Percentiles rank a stretch among this genome's conserved stretches.
phyloP scores from a whole-genome alignment of 768 basidiomycete genomes.

The Gymnopilus dilepis region DNA sequence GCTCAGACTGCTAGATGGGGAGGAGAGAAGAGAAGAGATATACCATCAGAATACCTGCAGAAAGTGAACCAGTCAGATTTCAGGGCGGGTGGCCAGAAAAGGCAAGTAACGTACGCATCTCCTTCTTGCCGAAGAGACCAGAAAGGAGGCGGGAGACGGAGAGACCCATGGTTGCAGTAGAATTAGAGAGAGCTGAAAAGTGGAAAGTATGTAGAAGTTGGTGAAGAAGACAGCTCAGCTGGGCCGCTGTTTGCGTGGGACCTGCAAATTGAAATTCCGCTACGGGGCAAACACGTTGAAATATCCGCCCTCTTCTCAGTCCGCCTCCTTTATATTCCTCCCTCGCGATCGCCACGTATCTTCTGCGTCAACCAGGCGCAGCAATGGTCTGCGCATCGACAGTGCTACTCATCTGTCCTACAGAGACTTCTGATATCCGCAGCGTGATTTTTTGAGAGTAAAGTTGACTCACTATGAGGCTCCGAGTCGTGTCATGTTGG shows the following conservation, averaged over 20 bases:
- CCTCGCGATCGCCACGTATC: constrained; percentile 29
- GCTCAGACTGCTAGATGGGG: constrained; percentile 21
- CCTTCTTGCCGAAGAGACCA: constrained; percentile 96
- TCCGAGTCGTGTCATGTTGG: too few relatives aligned
- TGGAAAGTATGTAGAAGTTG: constrained; percentile 32
- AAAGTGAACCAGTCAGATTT: constrained; percentile 36
- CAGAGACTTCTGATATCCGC: neutral
- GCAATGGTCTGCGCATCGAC: constrained; percentile 12
- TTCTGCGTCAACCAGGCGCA: constrained; percentile 10
- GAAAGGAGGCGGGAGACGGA: constrained; percentile 76
- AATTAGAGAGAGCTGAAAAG: constrained; percentile 39
- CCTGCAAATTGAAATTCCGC: constrained; percentile 51
- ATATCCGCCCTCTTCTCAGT: constrained; percentile 6
- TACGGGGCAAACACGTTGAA: constrained; percentile 35
- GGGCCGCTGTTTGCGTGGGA: constrained; percentile 46
- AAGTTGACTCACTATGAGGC: neutral
- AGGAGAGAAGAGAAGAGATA: constrained; percentile 27
- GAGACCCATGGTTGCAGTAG: constrained; percentile 71
- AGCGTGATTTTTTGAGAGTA: constrained; percentile 1
- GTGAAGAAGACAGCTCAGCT: constrained; percentile 26
- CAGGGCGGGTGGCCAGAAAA: constrained; percentile 26
- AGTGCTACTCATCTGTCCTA: neutral
- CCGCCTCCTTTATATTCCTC: constrained; percentile 22
- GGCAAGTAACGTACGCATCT: constrained; percentile 86
- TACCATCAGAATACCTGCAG: constrained; percentile 95